phyloP scores from a whole-genome alignment of 805 yeast genomes.

The Wickerhamomyces mucosus region DNA sequence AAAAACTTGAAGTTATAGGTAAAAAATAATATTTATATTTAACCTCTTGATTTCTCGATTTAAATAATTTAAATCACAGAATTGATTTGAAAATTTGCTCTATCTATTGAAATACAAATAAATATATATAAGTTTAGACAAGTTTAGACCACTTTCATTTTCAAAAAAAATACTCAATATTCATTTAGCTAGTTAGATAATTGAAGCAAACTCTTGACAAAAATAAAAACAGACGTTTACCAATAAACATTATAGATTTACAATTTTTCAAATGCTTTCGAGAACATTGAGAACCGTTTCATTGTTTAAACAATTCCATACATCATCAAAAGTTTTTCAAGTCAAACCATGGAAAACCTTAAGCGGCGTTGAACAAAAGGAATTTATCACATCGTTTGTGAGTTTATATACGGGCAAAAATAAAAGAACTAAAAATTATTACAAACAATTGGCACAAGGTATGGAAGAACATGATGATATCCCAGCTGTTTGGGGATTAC shows the following conservation, averaged over 20 bases:
- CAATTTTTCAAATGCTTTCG: background rate
- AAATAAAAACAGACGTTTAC: too few species aligned
- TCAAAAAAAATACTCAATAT: too few species aligned
- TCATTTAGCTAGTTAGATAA: too few species aligned
- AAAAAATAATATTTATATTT: too few species aligned
- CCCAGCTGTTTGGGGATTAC: conserved; percentile 28
- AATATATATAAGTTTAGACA: too few species aligned
- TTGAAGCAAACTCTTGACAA: too few species aligned
- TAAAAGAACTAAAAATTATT: conserved; percentile 26
- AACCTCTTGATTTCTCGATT: too few species aligned
- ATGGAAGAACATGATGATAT: conserved; percentile 29
- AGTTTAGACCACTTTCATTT: too few species aligned
- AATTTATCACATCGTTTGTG: conserved; percentile 22
- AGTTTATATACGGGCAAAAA: conserved; percentile 23
- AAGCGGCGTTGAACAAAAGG: conserved; percentile 17
- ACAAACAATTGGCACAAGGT: conserved; percentile 24
- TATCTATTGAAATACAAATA: too few species aligned
- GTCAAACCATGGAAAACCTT: conserved; percentile 20
- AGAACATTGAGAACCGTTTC: background rate
- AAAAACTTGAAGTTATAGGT: too few species aligned
- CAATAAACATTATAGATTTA: background rate
- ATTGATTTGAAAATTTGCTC: too few species aligned
- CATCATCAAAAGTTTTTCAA: background rate
- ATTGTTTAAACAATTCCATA: background rate
- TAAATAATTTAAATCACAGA: too few species aligned